Percentiles rank a stretch among this genome's conserved stretches.
Conservation (phyloP, 345 rosid species). For the Pseudoturritis turrita region DNA sequence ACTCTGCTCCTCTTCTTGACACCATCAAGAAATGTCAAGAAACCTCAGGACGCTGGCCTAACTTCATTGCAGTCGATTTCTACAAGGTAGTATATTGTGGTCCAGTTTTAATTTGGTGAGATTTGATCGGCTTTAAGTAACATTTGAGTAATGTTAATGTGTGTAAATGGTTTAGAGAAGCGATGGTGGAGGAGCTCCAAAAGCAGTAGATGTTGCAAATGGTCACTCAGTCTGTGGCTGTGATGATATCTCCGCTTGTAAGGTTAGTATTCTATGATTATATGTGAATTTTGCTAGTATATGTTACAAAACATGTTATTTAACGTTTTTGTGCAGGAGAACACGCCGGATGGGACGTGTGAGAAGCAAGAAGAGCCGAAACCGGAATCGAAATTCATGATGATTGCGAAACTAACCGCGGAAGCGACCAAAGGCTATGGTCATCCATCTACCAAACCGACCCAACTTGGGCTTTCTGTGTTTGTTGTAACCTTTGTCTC, state of each 20-base stretch:
- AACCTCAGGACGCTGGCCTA: slow-evolving; percentile 85
- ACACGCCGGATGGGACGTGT: slow-evolving; percentile 30
- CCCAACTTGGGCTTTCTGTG: slow-evolving; percentile 32
- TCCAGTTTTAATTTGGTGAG: not conserved
- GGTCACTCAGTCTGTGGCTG: slow-evolving; percentile 84
- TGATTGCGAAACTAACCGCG: slow-evolving; percentile 28
- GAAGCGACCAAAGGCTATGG: slow-evolving; percentile 23
- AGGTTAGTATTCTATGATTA: slow-evolving; percentile 36
- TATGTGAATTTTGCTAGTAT: not conserved
- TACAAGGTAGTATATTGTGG: slow-evolving; percentile 55
- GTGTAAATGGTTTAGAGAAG: slow-evolving; percentile 50
- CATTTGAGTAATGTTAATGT: not conserved
- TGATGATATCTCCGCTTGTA: slow-evolving; percentile 54
- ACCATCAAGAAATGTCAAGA: slow-evolving; percentile 48
- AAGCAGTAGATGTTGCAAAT: slow-evolving; percentile 61
- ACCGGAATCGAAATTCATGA: slow-evolving; percentile 17
- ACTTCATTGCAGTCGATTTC: slow-evolving; percentile 88
- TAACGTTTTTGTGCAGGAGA: slow-evolving; percentile 18
- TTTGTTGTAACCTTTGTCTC: slow-evolving; percentile 20
- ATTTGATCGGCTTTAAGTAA: not conserved
- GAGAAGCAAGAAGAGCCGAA: slow-evolving; percentile 18
- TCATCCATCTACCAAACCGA: slow-evolving; percentile 33
- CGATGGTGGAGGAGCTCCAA: slow-evolving; percentile 84
- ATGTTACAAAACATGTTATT: not conserved
- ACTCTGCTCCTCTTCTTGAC: slow-evolving; percentile 67